A percentile compares a stretch with the other conserved stretches of the same genome.
phyloP scores from a whole-genome alignment of 192 early-diverging fungal genomes.

The Coemansia sp. region DNA sequence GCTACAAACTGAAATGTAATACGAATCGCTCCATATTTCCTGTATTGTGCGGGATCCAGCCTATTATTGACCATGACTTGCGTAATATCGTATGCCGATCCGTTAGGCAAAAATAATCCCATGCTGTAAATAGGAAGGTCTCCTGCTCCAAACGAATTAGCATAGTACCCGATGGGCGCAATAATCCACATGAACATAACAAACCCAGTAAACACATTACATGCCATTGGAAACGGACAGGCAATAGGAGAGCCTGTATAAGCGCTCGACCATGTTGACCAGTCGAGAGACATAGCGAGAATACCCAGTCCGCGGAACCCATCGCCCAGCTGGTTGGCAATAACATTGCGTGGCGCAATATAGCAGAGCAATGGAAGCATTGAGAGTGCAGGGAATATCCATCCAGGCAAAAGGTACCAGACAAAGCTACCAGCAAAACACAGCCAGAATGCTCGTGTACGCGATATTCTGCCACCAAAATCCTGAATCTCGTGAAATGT shows the following conservation, averaged over 20 bases:
- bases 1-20: too few species aligned
- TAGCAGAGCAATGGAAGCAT: constrained; percentile 69
- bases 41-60: too few species aligned
- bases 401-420: constrained; percentile 67
- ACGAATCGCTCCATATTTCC: too few species aligned
- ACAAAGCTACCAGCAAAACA: constrained; percentile 54
- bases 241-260: constrained; percentile 67
- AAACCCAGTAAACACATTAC: constrained; percentile 74
- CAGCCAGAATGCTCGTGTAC: constrained; percentile 59
- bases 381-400: constrained; percentile 68
- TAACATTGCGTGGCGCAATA: constrained; percentile 43
- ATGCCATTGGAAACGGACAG: constrained; percentile 67
- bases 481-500: constrained; percentile 71
- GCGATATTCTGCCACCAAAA: constrained; percentile 53
- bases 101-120: too few species aligned
- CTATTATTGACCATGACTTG: too few species aligned
- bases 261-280: constrained; percentile 67
- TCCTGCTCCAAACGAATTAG: too few species aligned
- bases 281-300: constrained; percentile 74
- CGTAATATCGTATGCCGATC: constrained; percentile 51
- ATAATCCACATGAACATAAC: constrained; percentile 77
- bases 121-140: too few species aligned
- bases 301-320: constrained; percentile 69
- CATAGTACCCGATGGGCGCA: constrained; percentile 72
- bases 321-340: constrained; percentile 58